phyloP scores from a whole-genome alignment of 2,329 filamentous ascomycete genomes.

The Nemania sp. region DNA sequence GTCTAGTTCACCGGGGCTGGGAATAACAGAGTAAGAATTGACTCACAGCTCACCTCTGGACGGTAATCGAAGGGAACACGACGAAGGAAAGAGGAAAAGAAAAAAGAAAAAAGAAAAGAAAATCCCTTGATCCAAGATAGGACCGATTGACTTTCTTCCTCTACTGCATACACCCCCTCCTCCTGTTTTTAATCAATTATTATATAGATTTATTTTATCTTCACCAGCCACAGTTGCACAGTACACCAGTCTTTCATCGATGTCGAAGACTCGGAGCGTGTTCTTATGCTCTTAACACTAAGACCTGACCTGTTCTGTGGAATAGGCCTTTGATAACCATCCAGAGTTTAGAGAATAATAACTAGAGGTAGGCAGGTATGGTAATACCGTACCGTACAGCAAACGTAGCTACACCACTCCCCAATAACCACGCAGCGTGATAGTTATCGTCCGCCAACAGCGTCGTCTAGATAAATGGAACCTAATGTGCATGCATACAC shows the following conservation, averaged over 20 bases:
- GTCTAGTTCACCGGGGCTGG: not conserved
- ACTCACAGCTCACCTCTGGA: not conserved
- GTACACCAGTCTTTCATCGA: not conserved
- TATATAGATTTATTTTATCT: not conserved
- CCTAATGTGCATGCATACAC: no score
- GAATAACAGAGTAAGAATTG: constrained; percentile 15
- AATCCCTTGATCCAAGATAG: constrained; percentile 11
- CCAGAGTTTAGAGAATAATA: no score
- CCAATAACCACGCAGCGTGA: not conserved
- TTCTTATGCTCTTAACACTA: not conserved
- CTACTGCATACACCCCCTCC: constrained; percentile 15
- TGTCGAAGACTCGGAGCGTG: not conserved
- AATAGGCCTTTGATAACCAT: no score
- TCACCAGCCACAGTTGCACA: constrained; percentile 25
- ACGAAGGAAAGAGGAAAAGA: not conserved
- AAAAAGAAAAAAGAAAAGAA: constrained; percentile 1
- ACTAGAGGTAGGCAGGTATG: no score
- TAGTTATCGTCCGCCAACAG: not conserved
- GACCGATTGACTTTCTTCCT: constrained; percentile 8
- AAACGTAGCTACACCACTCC: not conserved
- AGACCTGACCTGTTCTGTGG: not conserved
- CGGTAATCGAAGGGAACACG: not conserved
- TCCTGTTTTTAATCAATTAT: not conserved
- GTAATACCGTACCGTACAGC: no score
- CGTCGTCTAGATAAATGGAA: not conserved